A percentile compares a stretch with the other conserved stretches of the same genome.
These are phyloP conservation scores for Phytophthora aleatoria DNA, from an alignment of 352 stramenopile species.

Conservation along the genomic window DNA sequence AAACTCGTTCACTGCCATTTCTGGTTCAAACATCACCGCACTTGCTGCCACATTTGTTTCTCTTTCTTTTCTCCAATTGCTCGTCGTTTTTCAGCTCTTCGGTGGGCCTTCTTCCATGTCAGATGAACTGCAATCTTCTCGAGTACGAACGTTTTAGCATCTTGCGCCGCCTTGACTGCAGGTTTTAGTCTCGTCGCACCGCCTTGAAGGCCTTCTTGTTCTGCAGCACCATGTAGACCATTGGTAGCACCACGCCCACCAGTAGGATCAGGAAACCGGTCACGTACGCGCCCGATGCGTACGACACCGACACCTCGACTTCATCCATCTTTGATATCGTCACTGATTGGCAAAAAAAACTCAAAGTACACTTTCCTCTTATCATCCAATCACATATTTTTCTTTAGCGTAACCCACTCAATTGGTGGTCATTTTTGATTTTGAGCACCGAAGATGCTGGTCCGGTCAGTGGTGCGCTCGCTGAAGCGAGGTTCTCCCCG, in stretches of 20 bases:
- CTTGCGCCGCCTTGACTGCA: not conserved
- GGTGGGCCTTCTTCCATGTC: not conserved
- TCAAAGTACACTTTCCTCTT: not conserved
- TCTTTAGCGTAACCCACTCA: not conserved
- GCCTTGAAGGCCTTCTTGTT: constrained; percentile 90
- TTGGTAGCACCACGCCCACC: constrained; percentile 69
- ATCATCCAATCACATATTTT: constrained; percentile 1
- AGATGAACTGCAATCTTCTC: constrained; percentile 15
- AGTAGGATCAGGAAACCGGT: constrained; percentile 71
- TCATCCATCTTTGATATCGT: constrained; percentile 13
- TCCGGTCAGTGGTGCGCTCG: constrained; percentile 25
- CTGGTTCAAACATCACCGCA: constrained; percentile 7
- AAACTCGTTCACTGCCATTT: constrained; percentile 14
- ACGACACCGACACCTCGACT: constrained; percentile 56
- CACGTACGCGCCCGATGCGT: constrained; percentile 73
- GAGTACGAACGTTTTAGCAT: not conserved
- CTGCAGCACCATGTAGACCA: constrained; percentile 88
- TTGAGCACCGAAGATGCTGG: constrained; percentile 7
- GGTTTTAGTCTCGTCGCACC: constrained; percentile 63
- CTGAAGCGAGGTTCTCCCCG: constrained; percentile 16
- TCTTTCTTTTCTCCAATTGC: constrained; percentile 7
- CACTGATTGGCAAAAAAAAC: constrained; percentile 13
- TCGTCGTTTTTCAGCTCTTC: constrained; percentile 1
- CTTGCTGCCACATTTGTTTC: not conserved
- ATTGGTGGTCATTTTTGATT: constrained; percentile 2